Conservation (phyloP, 2,329 filamentous ascomycete genomes). For the Venturia effusa region DNA sequence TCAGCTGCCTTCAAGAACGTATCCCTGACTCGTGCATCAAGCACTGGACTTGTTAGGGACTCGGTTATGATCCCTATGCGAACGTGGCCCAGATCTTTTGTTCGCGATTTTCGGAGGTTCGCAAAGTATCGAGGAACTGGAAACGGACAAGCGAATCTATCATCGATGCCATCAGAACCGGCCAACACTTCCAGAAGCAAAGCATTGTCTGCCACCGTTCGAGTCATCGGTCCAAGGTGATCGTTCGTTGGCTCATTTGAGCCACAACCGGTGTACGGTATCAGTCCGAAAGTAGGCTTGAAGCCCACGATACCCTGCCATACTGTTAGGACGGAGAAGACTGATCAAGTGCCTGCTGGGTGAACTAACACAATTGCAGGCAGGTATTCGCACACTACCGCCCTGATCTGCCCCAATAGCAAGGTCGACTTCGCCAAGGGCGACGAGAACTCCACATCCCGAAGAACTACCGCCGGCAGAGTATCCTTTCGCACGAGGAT, state of each 20-base stretch:
- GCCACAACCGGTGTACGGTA: constrained; percentile 41
- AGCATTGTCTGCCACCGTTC: constrained; percentile 32
- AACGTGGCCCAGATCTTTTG: constrained; percentile 19
- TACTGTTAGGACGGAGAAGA: background rate
- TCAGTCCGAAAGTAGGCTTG: constrained; percentile 41
- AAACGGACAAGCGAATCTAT: constrained; percentile 25
- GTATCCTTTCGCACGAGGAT: constrained; percentile 35
- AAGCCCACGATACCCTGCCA: constrained; percentile 29
- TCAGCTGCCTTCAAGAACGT: constrained; percentile 33
- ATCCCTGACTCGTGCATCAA: constrained; percentile 30
- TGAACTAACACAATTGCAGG: constrained; percentile 20
- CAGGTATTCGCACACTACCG: constrained; percentile 36
- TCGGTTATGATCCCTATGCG: constrained; percentile 23
- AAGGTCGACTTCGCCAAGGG: constrained; percentile 32
- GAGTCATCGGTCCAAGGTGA: constrained; percentile 37
- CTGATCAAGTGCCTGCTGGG: background rate
- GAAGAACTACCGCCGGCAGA: constrained; percentile 40
- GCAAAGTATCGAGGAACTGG: constrained; percentile 22
- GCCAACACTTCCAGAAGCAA: constrained; percentile 34
- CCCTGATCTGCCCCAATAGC: constrained; percentile 40
- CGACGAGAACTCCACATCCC: constrained; percentile 37
- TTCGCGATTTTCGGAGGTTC: constrained; percentile 14
- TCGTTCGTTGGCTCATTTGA: constrained; percentile 42
- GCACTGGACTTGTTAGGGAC: constrained; percentile 20
- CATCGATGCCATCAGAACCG: constrained; percentile 40